Base-by-base conservation (phyloP, 2,329 filamentous ascomycete species). In the Phyllachora maydis region DNA sequence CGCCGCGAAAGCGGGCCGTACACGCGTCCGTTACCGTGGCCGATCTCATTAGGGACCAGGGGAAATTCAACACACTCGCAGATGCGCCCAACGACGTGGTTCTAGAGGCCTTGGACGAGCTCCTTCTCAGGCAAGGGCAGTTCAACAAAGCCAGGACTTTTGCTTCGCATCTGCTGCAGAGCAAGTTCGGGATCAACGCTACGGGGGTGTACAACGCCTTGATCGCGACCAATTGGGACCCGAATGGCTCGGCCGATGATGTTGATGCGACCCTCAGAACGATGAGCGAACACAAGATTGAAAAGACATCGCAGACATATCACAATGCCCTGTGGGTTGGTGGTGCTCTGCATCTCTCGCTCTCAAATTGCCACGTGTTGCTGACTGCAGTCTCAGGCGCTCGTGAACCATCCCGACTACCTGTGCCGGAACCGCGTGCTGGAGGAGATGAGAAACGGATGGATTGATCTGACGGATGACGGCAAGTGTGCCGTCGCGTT, bases 321-420 rank as follows among this genome's bases (percentile, higher is more conserved):
- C 71, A 83, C 43, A 65, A 65, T 30, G 65, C 73, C 3, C 49
- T 93, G 18, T 65, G 69, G 43, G 69, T 74, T 40, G 14, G 50
- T 12, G n/a, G 23, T 20, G 12, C 18, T 17, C 14, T 18, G 18
- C 14, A 13, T 29, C 21, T 28, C 13, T 26, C 8, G 13, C 19
- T 18, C 21, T 19, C 4, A 13, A n/a, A 3, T 17, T 8, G 11
- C 19, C 11, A 11, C 19, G 6, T 24, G 10, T 14, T 21, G 18
- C 32, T 26, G 31, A 28, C 26, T 27, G 5, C 15, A n/a, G n/a
- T n/a, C n/a, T n/a, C n/a, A 75, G 56, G 72, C 65, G 4, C 55
- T 93, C 13, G 66, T 77, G 1, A 65, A 88, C 6, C 88, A 95
- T 41, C 79, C 85, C 0, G 77, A 95, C 45, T 85, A 90, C 35